These are phyloP conservation scores for Aureobasidium pullulans DNA, from an alignment of 2,329 filamentous ascomycete genomes.

Conservation along the genomic window DNA sequence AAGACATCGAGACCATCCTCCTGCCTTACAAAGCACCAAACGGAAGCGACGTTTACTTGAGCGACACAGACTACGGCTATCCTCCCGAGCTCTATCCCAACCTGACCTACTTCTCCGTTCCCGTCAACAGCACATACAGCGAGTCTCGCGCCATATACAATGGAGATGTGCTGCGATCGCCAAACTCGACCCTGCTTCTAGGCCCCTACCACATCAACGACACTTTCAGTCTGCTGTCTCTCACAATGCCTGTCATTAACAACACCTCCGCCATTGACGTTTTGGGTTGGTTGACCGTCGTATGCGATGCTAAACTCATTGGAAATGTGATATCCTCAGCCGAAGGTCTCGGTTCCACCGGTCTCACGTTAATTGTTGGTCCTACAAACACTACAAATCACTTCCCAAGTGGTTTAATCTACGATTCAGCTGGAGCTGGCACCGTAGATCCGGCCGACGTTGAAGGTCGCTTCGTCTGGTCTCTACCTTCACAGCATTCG, in stretches of 20 bases:
- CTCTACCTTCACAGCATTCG: slow-evolving; percentile 21
- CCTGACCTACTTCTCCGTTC: slow-evolving; percentile 52
- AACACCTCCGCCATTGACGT: slow-evolving; percentile 55
- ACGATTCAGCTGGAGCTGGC: slow-evolving; percentile 9
- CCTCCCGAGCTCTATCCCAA: slow-evolving; percentile 70
- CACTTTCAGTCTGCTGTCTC: slow-evolving; percentile 67
- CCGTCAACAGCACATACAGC: slow-evolving; percentile 29
- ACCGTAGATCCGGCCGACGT: not conserved
- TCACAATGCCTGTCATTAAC: slow-evolving; percentile 72
- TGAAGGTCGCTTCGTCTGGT: slow-evolving; percentile 24
- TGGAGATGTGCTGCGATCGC: slow-evolving; percentile 32
- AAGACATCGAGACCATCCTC: slow-evolving; percentile 38
- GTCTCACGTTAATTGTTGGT: slow-evolving; percentile 63
- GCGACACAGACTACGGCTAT: slow-evolving; percentile 57
- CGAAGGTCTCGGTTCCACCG: slow-evolving; percentile 65
- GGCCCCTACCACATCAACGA: slow-evolving; percentile 69
- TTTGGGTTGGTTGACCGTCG: slow-evolving; percentile 74
- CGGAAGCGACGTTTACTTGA: slow-evolving; percentile 53
- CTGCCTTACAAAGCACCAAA: slow-evolving; percentile 56
- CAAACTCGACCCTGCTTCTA: slow-evolving; percentile 57
- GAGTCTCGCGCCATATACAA: slow-evolving; percentile 34
- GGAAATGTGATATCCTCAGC: slow-evolving; percentile 54
- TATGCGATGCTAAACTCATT: slow-evolving; percentile 62
- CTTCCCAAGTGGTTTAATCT: slow-evolving; percentile 31
- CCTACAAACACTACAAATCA: slow-evolving; percentile 58